These are phyloP conservation scores for Urochloa ruziziensis DNA, from an alignment of 176 grass and related monocot genomes.

Conservation along the genomic window DNA sequence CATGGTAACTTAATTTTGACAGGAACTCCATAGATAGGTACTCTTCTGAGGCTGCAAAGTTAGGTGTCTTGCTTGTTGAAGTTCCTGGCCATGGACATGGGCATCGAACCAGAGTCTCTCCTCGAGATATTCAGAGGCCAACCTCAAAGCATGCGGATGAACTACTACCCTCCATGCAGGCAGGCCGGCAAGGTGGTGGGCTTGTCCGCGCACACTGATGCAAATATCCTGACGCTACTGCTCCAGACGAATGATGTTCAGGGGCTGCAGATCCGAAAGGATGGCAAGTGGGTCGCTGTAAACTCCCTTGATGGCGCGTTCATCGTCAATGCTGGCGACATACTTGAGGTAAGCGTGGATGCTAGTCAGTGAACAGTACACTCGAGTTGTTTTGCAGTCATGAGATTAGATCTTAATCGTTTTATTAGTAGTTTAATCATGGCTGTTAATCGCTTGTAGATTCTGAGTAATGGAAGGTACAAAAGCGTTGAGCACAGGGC, in stretches of 20 bases:
- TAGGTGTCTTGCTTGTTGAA: constrained; percentile 22
- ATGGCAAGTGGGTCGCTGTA: constrained; percentile 37
- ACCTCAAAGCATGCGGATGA: constrained; percentile 42
- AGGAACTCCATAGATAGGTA: neutral
- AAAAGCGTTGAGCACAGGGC: constrained; percentile 38
- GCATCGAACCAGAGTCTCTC: constrained; percentile 28
- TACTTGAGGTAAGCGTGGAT: constrained; percentile 31
- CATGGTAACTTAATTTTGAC: neutral
- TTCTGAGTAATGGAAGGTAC: constrained; percentile 38
- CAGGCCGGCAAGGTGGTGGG: constrained; percentile 39
- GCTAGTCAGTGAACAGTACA: neutral
- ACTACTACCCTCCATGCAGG: constrained; percentile 54
- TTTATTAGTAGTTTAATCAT: too few relatives aligned
- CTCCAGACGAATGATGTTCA: constrained; percentile 35
- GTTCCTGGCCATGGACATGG: constrained; percentile 40
- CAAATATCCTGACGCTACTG: constrained; percentile 17
- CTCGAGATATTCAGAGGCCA: neutral
- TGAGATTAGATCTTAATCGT: too few relatives aligned
- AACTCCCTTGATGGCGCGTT: constrained; percentile 31
- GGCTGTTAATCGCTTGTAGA: neutral
- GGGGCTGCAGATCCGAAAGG: constrained; percentile 41
- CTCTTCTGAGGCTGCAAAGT: neutral
- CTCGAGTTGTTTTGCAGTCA: neutral
- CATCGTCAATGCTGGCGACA: constrained; percentile 43
- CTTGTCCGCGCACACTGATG: constrained; percentile 52